A percentile compares a stretch with the other conserved stretches of the same genome.
Evolutionary conservation across 257 asterid species (phyloP).

Genomic region (Solanum megistacrolobum): DNA sequence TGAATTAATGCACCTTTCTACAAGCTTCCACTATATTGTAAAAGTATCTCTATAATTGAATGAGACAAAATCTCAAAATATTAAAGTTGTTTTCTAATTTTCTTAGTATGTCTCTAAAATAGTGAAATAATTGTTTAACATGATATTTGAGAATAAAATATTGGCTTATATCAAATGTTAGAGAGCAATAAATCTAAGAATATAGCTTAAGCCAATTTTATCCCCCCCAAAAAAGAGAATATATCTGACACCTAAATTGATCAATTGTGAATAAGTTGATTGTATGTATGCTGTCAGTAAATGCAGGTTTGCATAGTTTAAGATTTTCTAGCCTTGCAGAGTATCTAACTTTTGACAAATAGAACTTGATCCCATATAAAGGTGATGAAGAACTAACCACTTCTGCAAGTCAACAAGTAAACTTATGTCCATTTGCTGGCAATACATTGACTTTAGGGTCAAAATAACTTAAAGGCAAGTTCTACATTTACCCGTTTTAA

Average conservation of each 20-base stretch:
- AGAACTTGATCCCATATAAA: background rate
- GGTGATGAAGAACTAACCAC: background rate
- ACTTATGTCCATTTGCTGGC: background rate
- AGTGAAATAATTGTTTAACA: background rate
- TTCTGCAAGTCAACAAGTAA: background rate
- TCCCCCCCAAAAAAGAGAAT: background rate
- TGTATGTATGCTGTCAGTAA: background rate
- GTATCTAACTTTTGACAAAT: background rate
- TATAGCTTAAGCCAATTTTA: background rate
- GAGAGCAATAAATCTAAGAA: background rate
- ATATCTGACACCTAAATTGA: background rate
- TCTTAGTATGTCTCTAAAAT: background rate
- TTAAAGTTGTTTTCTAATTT: background rate
- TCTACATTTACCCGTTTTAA: background rate
- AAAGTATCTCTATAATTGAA: background rate
- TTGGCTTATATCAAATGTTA: background rate
- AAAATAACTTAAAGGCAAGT: background rate
- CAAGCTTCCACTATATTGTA: background rate
- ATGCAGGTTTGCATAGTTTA: background rate
- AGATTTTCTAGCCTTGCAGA: background rate
- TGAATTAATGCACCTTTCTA: background rate
- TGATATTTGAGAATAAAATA: background rate
- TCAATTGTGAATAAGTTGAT: background rate
- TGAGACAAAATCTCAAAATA: background rate
- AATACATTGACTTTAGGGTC: background rate